Base-by-base conservation (phyloP, 495 filamentous ascomycete genomes). In the Bombardia bombarda region DNA sequence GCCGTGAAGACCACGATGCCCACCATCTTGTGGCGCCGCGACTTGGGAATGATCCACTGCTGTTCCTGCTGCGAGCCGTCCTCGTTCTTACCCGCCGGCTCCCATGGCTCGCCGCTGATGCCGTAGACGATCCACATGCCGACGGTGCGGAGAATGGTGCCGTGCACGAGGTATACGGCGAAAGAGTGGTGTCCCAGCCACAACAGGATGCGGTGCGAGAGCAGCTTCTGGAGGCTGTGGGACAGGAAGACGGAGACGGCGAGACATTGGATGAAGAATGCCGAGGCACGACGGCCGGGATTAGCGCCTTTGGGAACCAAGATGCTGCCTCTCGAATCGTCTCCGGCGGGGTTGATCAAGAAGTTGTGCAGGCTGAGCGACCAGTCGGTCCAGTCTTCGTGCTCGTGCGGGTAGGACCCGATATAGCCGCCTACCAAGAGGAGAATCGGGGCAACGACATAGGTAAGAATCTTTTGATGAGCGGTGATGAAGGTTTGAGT, bases 111-210 rank as follows among this genome's bases (percentile, higher is more conserved):
- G 66, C 53, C 68, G 7, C 58, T 68, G 42, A 78, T 73, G 12
- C 80, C 77, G 45, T 79, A 84, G 3, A 78, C 68, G 56, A 82
- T 70, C 76, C 79, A 83, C 26, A 73, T 74, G 13, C 78, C 66
- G 0, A 85, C 57, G 4, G 71, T 73, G 22, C 80, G 71, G 26
- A 84, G 65, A 20, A 84, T 68, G 12, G 76, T 74, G 19, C 80
- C 80, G 64, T 84, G 80, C 5, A 75, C 62, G 4, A 84, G 72
- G 49, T 84, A 84, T 22, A 84, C 76, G 17, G 80, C 79, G 51
- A 84, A 84, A 31, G 72, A 77, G 56, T 82, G 74, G 50, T 77
- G 75, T 13, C 80, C 80, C 16, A 83, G 63, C 79, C 78, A 83
- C 45, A 81, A 72, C 5, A 84, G 66, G 4, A 73, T 54, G 13